Conservation (phyloP, 768 basidiomycete species). For the Lactarius vividus region DNA sequence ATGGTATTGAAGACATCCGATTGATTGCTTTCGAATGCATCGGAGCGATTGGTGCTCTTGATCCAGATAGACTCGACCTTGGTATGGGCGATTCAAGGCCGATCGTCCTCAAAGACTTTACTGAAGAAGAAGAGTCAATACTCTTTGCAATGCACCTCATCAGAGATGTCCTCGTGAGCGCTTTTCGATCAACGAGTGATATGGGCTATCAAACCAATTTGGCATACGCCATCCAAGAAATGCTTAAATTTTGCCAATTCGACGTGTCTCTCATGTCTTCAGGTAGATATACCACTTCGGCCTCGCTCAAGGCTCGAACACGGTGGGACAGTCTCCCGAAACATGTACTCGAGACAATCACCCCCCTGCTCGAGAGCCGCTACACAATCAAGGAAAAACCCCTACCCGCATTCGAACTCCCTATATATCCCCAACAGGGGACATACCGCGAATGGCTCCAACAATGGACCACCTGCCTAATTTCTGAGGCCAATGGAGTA, state of each 20-base stretch:
- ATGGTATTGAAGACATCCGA: conserved; percentile 64
- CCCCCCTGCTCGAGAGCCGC: conserved; percentile 74
- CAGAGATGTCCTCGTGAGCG: conserved; percentile 77
- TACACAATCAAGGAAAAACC: conserved; percentile 45
- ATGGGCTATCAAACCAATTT: conserved; percentile 87
- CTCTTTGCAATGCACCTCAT: conserved; percentile 86
- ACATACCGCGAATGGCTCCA: conserved; percentile 98
- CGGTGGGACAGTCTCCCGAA: conserved; percentile 81
- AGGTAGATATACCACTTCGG: conserved; percentile 43
- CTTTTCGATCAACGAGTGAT: conserved; percentile 92
- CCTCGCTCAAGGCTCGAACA: conserved; percentile 63
- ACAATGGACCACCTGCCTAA: conserved; percentile 79
- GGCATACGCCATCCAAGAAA: conserved; percentile 89
- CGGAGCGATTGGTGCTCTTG: conserved; percentile 87
- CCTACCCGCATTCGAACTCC: conserved; percentile 44
- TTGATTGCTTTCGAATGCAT: conserved; percentile 84
- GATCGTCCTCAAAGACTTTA: conserved; percentile 78
- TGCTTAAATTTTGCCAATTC: conserved; percentile 85
- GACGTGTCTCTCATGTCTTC: conserved; percentile 66
- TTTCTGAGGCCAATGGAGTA: conserved; percentile 56
- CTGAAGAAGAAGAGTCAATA: conserved; percentile 70
- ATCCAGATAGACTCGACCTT: conserved; percentile 89
- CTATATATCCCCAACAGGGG: conserved; percentile 71
- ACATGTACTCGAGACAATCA: conserved; percentile 79
- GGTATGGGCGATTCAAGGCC: conserved; percentile 55